phyloP scores from a whole-genome alignment of 2,329 filamentous ascomycete species.

The Colletotrichum sp. region DNA sequence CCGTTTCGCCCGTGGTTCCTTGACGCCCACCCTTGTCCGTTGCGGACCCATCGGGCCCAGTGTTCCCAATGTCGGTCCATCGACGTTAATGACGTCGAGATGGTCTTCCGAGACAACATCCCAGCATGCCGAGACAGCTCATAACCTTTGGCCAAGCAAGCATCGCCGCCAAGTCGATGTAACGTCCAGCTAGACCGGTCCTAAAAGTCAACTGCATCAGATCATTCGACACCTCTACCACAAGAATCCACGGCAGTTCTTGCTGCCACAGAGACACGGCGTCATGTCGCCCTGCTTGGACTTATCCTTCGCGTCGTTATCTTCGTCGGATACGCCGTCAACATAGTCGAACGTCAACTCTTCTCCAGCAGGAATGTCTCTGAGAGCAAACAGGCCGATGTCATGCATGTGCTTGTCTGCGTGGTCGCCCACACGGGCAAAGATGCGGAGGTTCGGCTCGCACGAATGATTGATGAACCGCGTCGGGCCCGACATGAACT shows the following conservation, averaged over 20 bases:
- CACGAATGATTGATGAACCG: constrained; percentile 87
- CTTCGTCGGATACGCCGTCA: constrained; percentile 61
- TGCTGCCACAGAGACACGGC: constrained; percentile 65
- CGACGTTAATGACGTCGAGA: not conserved
- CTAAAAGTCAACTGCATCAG: not conserved
- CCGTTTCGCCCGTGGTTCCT: not conserved
- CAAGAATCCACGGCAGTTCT: constrained; percentile 71
- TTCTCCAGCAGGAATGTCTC: constrained; percentile 66
- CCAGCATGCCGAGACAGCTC: not conserved
- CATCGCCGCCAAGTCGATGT: not conserved
- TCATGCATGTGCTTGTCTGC: constrained; percentile 78
- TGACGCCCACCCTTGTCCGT: not conserved
- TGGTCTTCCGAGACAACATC: not conserved
- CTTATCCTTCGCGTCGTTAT: constrained; percentile 54
- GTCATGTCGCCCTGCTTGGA: constrained; percentile 58
- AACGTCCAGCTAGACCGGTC: not conserved
- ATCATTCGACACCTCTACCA: constrained; percentile 51
- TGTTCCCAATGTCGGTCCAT: not conserved
- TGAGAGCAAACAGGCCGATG: constrained; percentile 75
- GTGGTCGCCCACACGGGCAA: constrained; percentile 79
- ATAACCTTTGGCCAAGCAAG: not conserved
- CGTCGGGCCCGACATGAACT: constrained; percentile 78
- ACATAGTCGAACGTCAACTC: constrained; percentile 85
- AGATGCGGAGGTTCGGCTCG: constrained; percentile 79
- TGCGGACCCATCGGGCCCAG: not conserved